Percentiles rank a stretch among this genome's conserved stretches.
Conservation (phyloP, 2,329 filamentous ascomycete species). For the Dothideomycetes sp. region DNA sequence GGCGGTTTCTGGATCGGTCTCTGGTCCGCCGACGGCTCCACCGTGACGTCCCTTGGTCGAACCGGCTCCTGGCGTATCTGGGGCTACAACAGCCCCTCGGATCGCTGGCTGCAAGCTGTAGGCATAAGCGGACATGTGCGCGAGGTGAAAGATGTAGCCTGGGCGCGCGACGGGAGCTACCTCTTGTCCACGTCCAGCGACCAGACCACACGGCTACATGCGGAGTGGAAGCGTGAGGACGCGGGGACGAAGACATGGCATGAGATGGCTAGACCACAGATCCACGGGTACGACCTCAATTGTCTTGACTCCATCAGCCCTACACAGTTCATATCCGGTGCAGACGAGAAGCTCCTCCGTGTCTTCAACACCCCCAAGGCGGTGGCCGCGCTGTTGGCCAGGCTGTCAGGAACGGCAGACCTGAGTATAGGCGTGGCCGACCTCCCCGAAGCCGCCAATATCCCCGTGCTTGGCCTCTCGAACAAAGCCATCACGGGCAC, state of each 20-base stretch:
- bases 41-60: constrained; percentile 71
- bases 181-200: constrained; percentile 82
- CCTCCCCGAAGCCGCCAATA: constrained; percentile 80
- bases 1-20: constrained; percentile 95
- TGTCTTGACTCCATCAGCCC: constrained; percentile 69
- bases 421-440: constrained; percentile 11
- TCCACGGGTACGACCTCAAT: constrained; percentile 96
- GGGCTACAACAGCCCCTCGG: constrained; percentile 49
- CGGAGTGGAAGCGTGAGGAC: constrained; percentile 54
- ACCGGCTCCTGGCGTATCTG: constrained; percentile 92
- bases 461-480: constrained; percentile 87
- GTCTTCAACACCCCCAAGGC: constrained; percentile 86
- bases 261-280: constrained; percentile 89
- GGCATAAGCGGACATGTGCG: constrained; percentile 77
- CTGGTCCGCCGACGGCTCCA: constrained; percentile 69
- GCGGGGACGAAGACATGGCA: constrained; percentile 59
- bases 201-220: constrained; percentile 83
- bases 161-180: constrained; percentile 73
- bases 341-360: constrained; percentile 94
- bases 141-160: constrained; percentile 70
- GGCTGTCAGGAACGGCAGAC: constrained; percentile 1
- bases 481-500: constrained; percentile 73
- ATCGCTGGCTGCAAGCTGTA: constrained; percentile 65
- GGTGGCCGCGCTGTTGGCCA: constrained; percentile 58
- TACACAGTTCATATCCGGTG: constrained; percentile 79